Base-by-base conservation (phyloP, 2,329 filamentous ascomycete species). In the Cryphonectria radicalis region DNA sequence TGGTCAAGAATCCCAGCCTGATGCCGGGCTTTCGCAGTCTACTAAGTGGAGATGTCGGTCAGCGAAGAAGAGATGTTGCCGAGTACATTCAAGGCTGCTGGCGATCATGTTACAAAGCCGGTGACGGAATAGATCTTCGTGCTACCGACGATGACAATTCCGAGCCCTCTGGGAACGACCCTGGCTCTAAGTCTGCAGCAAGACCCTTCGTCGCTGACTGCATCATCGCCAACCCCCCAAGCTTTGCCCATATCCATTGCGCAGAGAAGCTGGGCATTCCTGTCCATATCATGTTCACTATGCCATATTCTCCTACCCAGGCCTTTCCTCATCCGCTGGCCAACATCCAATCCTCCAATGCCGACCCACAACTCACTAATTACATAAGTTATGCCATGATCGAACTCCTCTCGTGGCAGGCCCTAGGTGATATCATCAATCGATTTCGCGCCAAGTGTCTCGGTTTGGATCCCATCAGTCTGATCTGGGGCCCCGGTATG, bases 381-480 rank as follows among this genome's bases (percentile, higher is more conserved):
- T 95, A 93, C 77, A 85, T 97, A 70, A 93, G 92, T 0, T 97
- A 97, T 76, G 90, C 91, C 0, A 84, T 97, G 32, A 92, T 97
- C 1, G 94, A 97, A 75, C 93, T 97, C 88, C 90, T 97, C 86
- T 95, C 94, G 13, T 97, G 94, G 94, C 94, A 97, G 81, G 94
- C 94, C 0, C 82, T 97, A 4, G 95, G 95, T 46, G 95, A 98
- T 80, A 85, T 98, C 8, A 95, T 98, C 78, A 98, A 98, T 77
- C 37, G 37, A 11, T 40, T 40, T 40, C 37, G 37, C 37, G 37
- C 8, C 8, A 40, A 40, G 37, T 40, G 88, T 19, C 85, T 97
- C 0, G 91, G 92, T 35, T 83, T 98, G 0, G 92, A 96, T 60
- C 88, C 91, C 0, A 86, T 98, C 55, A 94, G 92, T 73, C 84